Conservation (phyloP, 306 rosid species). For the Malus fusca region DNA sequence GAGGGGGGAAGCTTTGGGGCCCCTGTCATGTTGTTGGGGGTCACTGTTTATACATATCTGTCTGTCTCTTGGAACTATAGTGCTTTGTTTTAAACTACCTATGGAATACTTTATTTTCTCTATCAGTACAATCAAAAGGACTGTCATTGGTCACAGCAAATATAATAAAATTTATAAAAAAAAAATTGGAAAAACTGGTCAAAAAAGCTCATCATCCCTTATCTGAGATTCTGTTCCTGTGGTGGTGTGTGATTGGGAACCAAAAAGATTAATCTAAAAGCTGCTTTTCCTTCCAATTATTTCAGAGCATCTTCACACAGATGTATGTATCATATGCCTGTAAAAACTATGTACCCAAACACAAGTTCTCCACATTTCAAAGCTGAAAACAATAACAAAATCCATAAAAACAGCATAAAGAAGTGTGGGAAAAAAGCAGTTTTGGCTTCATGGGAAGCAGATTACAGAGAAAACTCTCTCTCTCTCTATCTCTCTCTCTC, state of each 20-base stretch:
- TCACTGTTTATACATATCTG: constrained; percentile 50
- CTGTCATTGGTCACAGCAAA: constrained; percentile 22
- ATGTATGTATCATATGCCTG: constrained; percentile 4
- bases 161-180: neutral
- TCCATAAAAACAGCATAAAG: constrained; percentile 13
- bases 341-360: neutral
- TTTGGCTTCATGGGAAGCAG: constrained; percentile 27
- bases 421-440: neutral
- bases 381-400: neutral
- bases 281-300: constrained; percentile 52
- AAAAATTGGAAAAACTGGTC: constrained; percentile 39
- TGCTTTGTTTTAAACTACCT: constrained; percentile 34
- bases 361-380: neutral
- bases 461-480: constrained; percentile 37
- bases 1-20: constrained; percentile 37
- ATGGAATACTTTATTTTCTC: constrained; percentile 19
- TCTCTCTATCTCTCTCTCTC: constrained; percentile 16
- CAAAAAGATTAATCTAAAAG: constrained; percentile 55
- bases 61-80: constrained; percentile 28
- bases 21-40: constrained; percentile 63
- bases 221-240: constrained; percentile 84
- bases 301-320: constrained; percentile 61
- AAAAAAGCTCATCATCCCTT: constrained; percentile 60
- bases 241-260: constrained; percentile 64
- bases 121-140: constrained; percentile 21